Conservation (phyloP, 2,329 filamentous ascomycete genomes). For the Albophoma yamanashiensis region DNA sequence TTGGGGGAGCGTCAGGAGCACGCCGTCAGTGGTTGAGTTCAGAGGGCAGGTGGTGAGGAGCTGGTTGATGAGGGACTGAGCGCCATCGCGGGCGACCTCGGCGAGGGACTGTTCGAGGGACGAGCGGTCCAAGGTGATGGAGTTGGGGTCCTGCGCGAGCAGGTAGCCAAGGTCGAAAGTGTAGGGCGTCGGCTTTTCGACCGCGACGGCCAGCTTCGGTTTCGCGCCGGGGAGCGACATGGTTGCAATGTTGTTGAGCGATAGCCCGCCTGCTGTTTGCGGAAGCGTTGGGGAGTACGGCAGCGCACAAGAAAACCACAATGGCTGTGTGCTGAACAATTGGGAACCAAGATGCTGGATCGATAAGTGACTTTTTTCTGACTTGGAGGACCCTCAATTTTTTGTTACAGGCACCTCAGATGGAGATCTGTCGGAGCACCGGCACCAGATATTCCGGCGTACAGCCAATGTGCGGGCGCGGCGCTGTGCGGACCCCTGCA, state of each 20-base stretch:
- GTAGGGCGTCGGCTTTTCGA: constrained; percentile 79
- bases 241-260: neutral
- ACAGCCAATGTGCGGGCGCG: neutral
- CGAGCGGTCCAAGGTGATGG: constrained; percentile 46
- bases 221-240: constrained; percentile 27
- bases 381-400: constrained; percentile 8
- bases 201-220: constrained; percentile 49
- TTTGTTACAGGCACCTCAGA: constrained; percentile 14
- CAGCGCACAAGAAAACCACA: neutral
- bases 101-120: constrained; percentile 59
- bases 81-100: constrained; percentile 72
- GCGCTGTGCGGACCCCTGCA: neutral
- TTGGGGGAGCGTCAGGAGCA: constrained; percentile 68
- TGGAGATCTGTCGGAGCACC: constrained; percentile 13
- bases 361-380: constrained; percentile 1
- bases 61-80: constrained; percentile 88
- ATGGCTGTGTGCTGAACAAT: neutral
- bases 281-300: no score
- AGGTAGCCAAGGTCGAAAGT: constrained; percentile 88
- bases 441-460: constrained; percentile 16
- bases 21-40: constrained; percentile 54
- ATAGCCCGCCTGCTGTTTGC: neutral
- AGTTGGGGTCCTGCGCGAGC: constrained; percentile 78
- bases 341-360: neutral
- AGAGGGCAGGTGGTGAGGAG: constrained; percentile 82